Conservation (phyloP, 2,329 filamentous ascomycete genomes). For the Sphaerostilbella broomeana region DNA sequence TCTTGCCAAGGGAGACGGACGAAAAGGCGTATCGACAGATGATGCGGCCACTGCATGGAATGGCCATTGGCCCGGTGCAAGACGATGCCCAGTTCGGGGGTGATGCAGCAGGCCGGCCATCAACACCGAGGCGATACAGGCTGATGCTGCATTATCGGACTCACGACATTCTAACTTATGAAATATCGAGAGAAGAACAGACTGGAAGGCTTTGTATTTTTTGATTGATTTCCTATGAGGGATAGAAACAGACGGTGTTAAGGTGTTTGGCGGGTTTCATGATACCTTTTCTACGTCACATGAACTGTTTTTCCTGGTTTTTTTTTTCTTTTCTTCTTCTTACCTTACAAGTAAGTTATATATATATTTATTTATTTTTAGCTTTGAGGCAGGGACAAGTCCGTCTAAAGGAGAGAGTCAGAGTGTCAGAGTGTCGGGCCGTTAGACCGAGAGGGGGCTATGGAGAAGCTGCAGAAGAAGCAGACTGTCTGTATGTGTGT, state of each 20-base stretch:
- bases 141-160: constrained; percentile 67
- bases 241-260: no score
- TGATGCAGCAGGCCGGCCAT: constrained; percentile 16
- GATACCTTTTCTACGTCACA: background rate
- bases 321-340: no score
- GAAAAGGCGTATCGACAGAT: constrained; percentile 40
- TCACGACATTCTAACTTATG: constrained; percentile 63
- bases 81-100: constrained; percentile 22
- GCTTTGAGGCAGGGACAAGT: no score
- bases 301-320: no score
- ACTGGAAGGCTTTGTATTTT: constrained; percentile 32
- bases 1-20: constrained; percentile 41
- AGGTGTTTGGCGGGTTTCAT: no score
- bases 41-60: constrained; percentile 53
- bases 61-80: constrained; percentile 61
- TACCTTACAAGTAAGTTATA: no score
- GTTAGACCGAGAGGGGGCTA: no score
- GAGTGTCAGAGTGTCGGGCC: no score
- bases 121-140: constrained; percentile 48
- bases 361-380: no score
- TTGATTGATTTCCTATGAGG: constrained; percentile 15
- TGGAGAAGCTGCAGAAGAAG: no score
- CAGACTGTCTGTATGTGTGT: no score
- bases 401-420: no score
- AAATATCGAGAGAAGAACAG: constrained; percentile 44